Base-by-base conservation (phyloP, 805 yeast genomes). In the Maudiozyma serrabonitensis region DNA sequence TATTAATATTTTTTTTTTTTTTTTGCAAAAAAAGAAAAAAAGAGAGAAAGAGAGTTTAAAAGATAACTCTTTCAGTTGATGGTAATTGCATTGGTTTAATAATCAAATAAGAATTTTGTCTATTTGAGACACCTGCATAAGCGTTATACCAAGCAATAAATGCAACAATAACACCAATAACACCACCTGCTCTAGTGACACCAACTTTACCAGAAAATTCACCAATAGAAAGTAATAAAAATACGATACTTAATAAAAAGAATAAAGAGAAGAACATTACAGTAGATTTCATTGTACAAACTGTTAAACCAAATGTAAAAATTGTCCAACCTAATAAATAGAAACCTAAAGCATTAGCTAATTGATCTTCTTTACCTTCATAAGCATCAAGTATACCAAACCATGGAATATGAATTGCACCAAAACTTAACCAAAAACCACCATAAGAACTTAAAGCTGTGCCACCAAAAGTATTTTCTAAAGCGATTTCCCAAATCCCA, bases 141-240 rank as follows among this genome's bases (percentile, higher is more conserved):
- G 87, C 87, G 60, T 81, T 81, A 60, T 81, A 82, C 82, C 83
- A 82, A 1, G 84, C 84, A 46, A 79, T 63, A 52, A 80, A 70
- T 0, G 86, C 75, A 31, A 81, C 76, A 6, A 82, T 68, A 18
- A 82, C 70, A 44, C 87, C 88, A n/a, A 78, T 46, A 16, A 79
- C 73, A 56, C 89, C 89, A 43, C 81, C 87, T 8, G 83, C 86
- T 55, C 68, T 72, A 11, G 69, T 64, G 43, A 73, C 66, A 28
- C 68, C 69, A 23, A 56, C 60, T 23, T 64, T 69, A 18, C 73
- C 74, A 2, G 75, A 56, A 48, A 81, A 73, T 48, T 77, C 74
- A 28, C 80, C 81, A 46, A 73, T 69, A 0, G 79, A 69, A 46
- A 83, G 68, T 41, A 82, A 63, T 46, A 81, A 53, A 65, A 80